Evolutionary conservation across 495 filamentous ascomycete genomes (phyloP).

Genomic region (Tetracladium setigerum): DNA sequence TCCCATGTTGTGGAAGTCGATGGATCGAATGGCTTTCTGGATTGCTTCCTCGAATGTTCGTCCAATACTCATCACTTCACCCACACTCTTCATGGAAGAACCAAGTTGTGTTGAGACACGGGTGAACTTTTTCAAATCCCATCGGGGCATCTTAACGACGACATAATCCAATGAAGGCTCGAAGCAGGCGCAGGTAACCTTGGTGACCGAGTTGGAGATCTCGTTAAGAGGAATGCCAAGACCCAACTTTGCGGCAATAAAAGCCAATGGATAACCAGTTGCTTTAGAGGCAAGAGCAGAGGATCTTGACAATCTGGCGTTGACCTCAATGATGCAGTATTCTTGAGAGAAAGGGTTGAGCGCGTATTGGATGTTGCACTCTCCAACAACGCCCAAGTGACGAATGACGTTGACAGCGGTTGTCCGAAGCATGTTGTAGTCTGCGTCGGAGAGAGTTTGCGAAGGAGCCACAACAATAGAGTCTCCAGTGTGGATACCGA

Average conservation of each 20-base stretch:
- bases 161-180: constrained; percentile 99
- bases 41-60: constrained; percentile 97
- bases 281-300: constrained; percentile 95
- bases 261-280: constrained; percentile 92
- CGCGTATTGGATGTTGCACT: constrained; percentile 99
- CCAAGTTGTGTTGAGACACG: constrained; percentile 90
- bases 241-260: constrained; percentile 93
- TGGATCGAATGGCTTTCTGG: constrained; percentile 92
- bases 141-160: constrained; percentile 96
- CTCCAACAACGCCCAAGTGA: constrained; percentile 92
- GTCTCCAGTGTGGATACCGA: constrained; percentile 97
- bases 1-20: constrained; percentile 91
- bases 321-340: constrained; percentile 99
- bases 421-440: constrained; percentile 98
- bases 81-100: constrained; percentile 99
- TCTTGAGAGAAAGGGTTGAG: constrained; percentile 94
- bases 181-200: constrained; percentile 95
- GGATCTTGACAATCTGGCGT: constrained; percentile 89
- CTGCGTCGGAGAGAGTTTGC: constrained; percentile 93
- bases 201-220: constrained; percentile 92
- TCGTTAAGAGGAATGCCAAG: constrained; percentile 93
- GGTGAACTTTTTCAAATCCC: constrained; percentile 98
- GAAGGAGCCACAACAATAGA: constrained; percentile 97
- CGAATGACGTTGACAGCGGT: constrained; percentile 98
- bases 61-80: constrained; percentile 98